A percentile compares a stretch with the other conserved stretches of the same genome.
Evolutionary conservation across 225 moss, liverwort and hornwort genomes (phyloP).

Genomic region (Rhytidiadelphus loreus): DNA sequence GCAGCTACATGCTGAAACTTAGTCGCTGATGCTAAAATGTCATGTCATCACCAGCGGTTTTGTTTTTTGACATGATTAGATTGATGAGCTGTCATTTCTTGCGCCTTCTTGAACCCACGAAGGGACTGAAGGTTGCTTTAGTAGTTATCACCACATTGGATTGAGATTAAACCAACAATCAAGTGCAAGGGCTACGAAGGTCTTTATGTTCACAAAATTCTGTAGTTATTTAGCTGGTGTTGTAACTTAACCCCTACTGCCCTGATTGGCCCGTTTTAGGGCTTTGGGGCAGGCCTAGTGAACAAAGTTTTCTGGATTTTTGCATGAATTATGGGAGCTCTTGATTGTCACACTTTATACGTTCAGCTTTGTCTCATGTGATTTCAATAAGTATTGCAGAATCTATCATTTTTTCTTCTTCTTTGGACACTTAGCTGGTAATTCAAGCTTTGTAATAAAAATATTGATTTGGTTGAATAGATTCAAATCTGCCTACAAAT

Average conservation of each 20-base stretch:
- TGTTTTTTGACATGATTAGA: neutral
- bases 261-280: neutral
- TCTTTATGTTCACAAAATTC: neutral
- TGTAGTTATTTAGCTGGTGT: neutral
- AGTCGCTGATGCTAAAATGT: neutral
- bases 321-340: neutral
- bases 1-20: neutral
- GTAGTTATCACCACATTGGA: neutral
- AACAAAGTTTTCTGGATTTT: neutral
- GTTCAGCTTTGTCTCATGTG: neutral
- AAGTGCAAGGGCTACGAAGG: neutral
- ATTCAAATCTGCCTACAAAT: neutral
- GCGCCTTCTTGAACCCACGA: neutral
- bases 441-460: neutral
- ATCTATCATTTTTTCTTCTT: neutral
- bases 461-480: neutral
- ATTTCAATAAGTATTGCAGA: neutral
- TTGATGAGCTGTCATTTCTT: neutral
- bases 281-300: neutral
- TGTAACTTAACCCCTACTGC: neutral
- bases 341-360: neutral
- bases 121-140: neutral
- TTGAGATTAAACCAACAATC: neutral
- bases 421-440: neutral
- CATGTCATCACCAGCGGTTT: neutral